A percentile compares a stretch with the other conserved stretches of the same genome.
These are phyloP conservation scores for Aspergillus wentii DNA, from an alignment of 495 filamentous ascomycete species.

Conservation along the genomic window DNA sequence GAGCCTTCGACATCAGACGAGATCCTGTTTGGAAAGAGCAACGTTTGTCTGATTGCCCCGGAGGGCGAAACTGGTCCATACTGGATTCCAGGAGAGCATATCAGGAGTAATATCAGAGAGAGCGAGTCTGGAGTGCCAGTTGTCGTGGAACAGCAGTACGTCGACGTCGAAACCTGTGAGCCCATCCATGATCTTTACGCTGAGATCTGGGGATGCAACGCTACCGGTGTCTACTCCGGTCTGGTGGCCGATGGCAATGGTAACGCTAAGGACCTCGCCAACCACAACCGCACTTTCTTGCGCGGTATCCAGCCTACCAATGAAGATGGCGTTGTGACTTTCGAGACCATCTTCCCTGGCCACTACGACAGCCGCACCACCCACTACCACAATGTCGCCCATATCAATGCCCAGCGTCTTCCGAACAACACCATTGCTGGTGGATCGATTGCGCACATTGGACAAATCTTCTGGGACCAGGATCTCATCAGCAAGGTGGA, in stretches of 20 bases:
- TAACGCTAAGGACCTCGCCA: constrained; percentile 22
- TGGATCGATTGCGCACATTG: constrained; percentile 49
- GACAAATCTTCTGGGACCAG: constrained; percentile 58
- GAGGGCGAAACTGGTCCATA: constrained; percentile 26
- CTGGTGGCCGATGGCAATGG: constrained; percentile 15
- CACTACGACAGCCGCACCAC: constrained; percentile 47
- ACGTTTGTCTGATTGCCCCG: constrained; percentile 18
- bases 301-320: constrained; percentile 49
- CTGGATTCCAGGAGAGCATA: constrained; percentile 38
- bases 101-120: constrained; percentile 48
- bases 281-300: constrained; percentile 42
- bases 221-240: constrained; percentile 49
- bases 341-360: constrained; percentile 48
- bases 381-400: constrained; percentile 45
- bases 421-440: constrained; percentile 46
- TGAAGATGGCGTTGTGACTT: constrained; percentile 40
- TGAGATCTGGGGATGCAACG: constrained; percentile 55
- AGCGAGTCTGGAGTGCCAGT: constrained; percentile 42
- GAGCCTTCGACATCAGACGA: constrained; percentile 12
- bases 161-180: constrained; percentile 48
- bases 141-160: constrained; percentile 50
- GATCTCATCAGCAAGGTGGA: constrained; percentile 41
- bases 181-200: constrained; percentile 42
- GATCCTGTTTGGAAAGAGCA: constrained; percentile 17
- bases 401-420: constrained; percentile 34